phyloP scores from a whole-genome alignment of 805 yeast genomes.

The Wickerhamiella slavikovae region DNA sequence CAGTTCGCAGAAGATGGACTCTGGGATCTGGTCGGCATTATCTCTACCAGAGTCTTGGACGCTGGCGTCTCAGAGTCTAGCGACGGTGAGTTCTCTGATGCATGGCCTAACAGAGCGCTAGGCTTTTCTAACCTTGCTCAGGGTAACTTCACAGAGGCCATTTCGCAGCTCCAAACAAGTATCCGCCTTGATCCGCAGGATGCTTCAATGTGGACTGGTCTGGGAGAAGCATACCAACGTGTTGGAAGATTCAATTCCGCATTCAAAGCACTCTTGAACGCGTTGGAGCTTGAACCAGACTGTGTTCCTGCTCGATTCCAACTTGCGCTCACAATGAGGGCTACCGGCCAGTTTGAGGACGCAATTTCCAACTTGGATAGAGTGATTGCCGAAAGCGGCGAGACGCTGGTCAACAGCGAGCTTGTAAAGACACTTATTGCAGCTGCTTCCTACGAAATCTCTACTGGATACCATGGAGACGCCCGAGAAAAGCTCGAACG shows the following conservation, averaged over 20 bases:
- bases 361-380: too few relatives aligned
- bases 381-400: too few relatives aligned
- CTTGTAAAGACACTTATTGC: too few relatives aligned
- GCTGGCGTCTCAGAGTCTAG: too few relatives aligned
- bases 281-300: slow-evolving; percentile 30
- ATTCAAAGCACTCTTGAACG: slow-evolving; percentile 54
- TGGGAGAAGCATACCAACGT: slow-evolving; percentile 86
- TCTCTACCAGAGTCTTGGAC: slow-evolving; percentile 44
- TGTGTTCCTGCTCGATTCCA: slow-evolving; percentile 47
- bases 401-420: too few relatives aligned
- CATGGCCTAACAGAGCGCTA: slow-evolving; percentile 78
- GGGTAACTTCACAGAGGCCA: slow-evolving; percentile 57
- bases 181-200: slow-evolving; percentile 48
- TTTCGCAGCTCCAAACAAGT: slow-evolving; percentile 76
- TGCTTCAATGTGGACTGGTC: slow-evolving; percentile 70
- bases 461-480: too few relatives aligned
- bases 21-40: slow-evolving; percentile 68
- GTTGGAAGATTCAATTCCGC: slow-evolving; percentile 83
- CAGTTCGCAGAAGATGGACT: slow-evolving; percentile 47
- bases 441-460: too few relatives aligned
- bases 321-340: slow-evolving; percentile 42
- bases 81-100: too few relatives aligned
- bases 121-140: slow-evolving; percentile 59
- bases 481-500: too few relatives aligned
- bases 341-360: slow-evolving; percentile 42